Percentiles rank a stretch among this genome's conserved stretches.
phyloP scores from a whole-genome alignment of 495 filamentous ascomycete genomes.

The Amphirosellinia nigrospora region DNA sequence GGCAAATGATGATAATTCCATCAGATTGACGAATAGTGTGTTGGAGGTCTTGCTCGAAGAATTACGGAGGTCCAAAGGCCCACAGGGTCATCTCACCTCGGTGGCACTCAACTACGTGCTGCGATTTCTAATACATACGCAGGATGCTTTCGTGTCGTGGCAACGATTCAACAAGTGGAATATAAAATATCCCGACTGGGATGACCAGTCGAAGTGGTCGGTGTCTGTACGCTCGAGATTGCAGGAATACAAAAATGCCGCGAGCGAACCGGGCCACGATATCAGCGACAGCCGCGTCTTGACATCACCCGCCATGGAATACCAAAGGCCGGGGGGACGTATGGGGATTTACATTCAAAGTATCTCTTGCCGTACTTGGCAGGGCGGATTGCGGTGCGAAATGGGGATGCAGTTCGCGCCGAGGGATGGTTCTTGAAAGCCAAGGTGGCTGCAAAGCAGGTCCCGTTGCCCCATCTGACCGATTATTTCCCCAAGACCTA shows the following conservation, averaged over 20 bases:
- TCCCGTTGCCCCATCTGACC: background rate
- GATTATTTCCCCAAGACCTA: slow-evolving; percentile 22
- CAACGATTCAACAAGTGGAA: slow-evolving; percentile 24
- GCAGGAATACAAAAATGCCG: background rate
- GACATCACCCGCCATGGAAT: slow-evolving; percentile 16
- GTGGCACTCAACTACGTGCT: slow-evolving; percentile 23
- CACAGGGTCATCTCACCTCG: slow-evolving; percentile 24
- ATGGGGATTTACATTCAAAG: background rate
- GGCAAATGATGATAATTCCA: background rate
- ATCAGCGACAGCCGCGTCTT: background rate
- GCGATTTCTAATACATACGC: slow-evolving; percentile 22
- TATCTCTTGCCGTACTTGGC: slow-evolving; percentile 24
- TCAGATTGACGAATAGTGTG: slow-evolving; percentile 12
- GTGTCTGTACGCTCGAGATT: slow-evolving; percentile 8
- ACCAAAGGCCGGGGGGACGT: background rate
- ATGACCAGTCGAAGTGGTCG: slow-evolving; percentile 16
- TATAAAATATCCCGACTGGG: slow-evolving; percentile 15
- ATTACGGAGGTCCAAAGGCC: slow-evolving; percentile 13
- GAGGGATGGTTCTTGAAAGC: slow-evolving; percentile 26
- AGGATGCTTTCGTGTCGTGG: slow-evolving; percentile 17
- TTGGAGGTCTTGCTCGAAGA: slow-evolving; percentile 22
- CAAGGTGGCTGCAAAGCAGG: slow-evolving; percentile 13
- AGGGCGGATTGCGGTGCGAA: slow-evolving; percentile 24
- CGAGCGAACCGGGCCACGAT: background rate
- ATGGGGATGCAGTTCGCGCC: slow-evolving; percentile 21